Base-by-base conservation (phyloP, 495 filamentous ascomycete genomes). In the Niebla homalea region DNA sequence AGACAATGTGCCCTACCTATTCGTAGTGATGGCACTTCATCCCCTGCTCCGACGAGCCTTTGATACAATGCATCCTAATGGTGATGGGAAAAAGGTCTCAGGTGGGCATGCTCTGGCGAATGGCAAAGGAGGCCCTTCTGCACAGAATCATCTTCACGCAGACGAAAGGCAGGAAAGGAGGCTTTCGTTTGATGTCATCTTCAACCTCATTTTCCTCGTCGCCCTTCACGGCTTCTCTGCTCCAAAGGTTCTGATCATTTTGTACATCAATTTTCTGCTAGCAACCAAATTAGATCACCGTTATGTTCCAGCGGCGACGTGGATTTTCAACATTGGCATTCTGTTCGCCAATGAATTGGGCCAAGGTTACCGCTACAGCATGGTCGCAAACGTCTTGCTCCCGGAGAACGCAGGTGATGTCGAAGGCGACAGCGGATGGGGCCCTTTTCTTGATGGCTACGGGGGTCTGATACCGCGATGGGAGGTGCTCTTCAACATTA, bases 401-500 rank as follows among this genome's bases (percentile, higher is more conserved):
- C 62, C 70, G 15, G 40, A 55, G 0, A 57, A 46, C 5, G 18
- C 32, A 7, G 19, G 5, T 5, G 35, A 67, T 41, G 59, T 66
- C 0, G 53, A 72, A 2, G 29, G 58, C 6, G 54, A 78, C 43
- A 59, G 78, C 1, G 65, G 67, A 43, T 82, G 80, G 72, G 87
- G 77, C 5, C 62, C 66, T 21, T 79, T 73, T 66, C 63, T 94
- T 8, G 89, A 96, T 64, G 69, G 68, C 37, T 78, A 84, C 54
- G 82, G 89, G 12, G 92, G 92, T 5, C 64, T 99, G 19, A 79
- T 89, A 60, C 71, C 83, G 2, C 75, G 89, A 52, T 99, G 92
- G 92, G 86, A 95, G 62, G 79, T 99, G 32, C 75, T 92, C 12
- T 99, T 99, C 75, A 99, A 97, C 57, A 78, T 99, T 52, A 96